Evolutionary conservation across 371 early-diverging fungal species (phyloP).

Genomic region (Nematocida ironsii): DNA sequence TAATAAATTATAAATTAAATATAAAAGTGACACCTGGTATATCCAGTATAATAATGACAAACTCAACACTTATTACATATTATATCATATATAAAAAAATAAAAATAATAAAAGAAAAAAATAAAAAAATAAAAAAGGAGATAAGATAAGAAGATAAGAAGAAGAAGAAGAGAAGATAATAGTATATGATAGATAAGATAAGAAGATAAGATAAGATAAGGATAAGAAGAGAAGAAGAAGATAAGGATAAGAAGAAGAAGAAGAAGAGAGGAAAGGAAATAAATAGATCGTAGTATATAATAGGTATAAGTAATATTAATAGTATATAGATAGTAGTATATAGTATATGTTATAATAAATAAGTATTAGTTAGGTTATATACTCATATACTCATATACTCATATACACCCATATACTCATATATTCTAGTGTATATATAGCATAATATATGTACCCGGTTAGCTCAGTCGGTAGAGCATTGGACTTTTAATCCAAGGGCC

Average conservation of each 20-base stretch:
- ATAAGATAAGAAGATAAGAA: neutral
- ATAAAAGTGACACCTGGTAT: neutral
- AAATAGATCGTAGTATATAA: too few relatives aligned
- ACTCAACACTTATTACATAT: neutral
- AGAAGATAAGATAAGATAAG: too few relatives aligned
- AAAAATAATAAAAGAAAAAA: neutral
- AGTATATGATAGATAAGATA: too few relatives aligned
- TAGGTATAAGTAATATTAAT: too few relatives aligned
- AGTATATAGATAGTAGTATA: too few relatives aligned
- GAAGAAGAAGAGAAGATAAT: too few relatives aligned
- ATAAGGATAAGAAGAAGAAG: too few relatives aligned
- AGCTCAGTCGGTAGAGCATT: constrained; percentile 53
- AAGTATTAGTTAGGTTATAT: neutral
- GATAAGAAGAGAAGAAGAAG: too few relatives aligned
- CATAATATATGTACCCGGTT: constrained; percentile 1
- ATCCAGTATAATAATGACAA: neutral
- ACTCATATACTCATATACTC: neutral
- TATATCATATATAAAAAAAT: neutral
- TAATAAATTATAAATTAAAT: neutral
- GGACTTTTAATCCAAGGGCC: constrained; percentile 49
- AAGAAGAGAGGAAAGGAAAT: too few relatives aligned
- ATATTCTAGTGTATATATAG: too few relatives aligned
- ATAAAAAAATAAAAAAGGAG: neutral
- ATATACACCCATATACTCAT: neutral
- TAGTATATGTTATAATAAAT: too few relatives aligned